Conservation (phyloP, 257 asterid species). For the Gentiana straminea region DNA sequence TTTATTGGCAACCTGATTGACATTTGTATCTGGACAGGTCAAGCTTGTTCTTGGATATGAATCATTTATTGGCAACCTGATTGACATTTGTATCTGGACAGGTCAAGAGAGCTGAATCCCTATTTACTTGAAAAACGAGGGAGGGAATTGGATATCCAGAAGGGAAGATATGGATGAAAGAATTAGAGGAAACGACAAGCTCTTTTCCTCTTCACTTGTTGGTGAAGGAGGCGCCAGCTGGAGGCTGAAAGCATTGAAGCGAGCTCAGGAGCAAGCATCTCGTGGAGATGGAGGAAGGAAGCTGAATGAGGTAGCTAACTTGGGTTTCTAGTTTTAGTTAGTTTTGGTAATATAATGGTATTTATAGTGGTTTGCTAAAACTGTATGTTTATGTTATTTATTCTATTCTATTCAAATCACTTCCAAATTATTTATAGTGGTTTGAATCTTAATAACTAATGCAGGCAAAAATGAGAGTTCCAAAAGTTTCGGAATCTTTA, state of each 20-base stretch:
- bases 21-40: no score
- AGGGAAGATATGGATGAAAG: slow-evolving; percentile 50
- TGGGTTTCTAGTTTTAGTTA: slow-evolving; percentile 5
- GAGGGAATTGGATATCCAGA: slow-evolving; percentile 79
- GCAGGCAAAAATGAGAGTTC: slow-evolving; percentile 67
- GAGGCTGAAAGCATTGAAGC: slow-evolving; percentile 91
- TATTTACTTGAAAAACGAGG: slow-evolving; percentile 44
- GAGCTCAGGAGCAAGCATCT: slow-evolving; percentile 90
- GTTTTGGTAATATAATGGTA: slow-evolving; percentile 5
- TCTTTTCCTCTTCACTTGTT: slow-evolving; percentile 47
- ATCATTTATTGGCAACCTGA: no score
- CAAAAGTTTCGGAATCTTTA: slow-evolving; percentile 60
- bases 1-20: no score
- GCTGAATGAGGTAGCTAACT: slow-evolving; percentile 51
- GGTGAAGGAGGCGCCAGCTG: slow-evolving; percentile 99
- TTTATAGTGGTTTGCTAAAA: no score
- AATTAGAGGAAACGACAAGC: slow-evolving; percentile 26
- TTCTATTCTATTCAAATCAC: neutral
- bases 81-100: no score
- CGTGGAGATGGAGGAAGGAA: slow-evolving; percentile 75
- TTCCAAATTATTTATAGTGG: neutral
- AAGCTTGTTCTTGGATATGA: no score
- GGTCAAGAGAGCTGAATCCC: slow-evolving; percentile 68
- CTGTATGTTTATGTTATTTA: neutral
- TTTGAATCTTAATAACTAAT: neutral